Evolutionary conservation across 78 protist species (phyloP), one percentile per base, ranked within the genome.

Genomic region (Dictyostelium intermedium): DNA sequence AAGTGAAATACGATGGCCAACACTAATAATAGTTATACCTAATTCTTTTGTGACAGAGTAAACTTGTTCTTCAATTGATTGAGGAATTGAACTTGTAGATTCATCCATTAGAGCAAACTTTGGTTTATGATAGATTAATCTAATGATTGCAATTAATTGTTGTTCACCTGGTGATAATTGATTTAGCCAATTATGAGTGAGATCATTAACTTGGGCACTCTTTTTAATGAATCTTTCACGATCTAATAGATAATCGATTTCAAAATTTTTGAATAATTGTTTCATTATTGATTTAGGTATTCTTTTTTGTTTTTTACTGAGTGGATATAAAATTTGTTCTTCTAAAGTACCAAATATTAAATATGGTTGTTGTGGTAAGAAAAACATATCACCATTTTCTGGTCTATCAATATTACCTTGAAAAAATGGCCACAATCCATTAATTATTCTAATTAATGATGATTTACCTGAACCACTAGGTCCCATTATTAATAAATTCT

Each of bases 391-490:
- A 20, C 45, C 82, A 41, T 74, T 86, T 2, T 27, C 27, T 50
- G 92, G 92, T 25, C 70, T 72, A 34, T 25, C n/a, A 37, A 95
- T 91, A 2, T 8, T 34, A 5, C 97, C 97, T 11, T 39, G 8
- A 50, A 76, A 95, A 53, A 83, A 91, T 61, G 97, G 95, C 97
- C 97, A 95, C 2, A 95, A 32, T 30, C 95, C 95, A 76, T 86
- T 81, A 41, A 95, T 84, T 43, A 83, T 25, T 23, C 95, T 50
- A 61, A 95, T 18, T 39, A 95, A 70, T 37, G 97, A 95, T 34
- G 91, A 66, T 91, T 95, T 95, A n/a, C 97, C 97, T 37, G 56
- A 61, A 7, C 97, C 97, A 81, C 93, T 95, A 41, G 95, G 95
- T 7, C 97, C 97, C 91, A 84, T 95, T 18, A 95, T 89, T 72